Base-by-base conservation (phyloP, 2,329 filamentous ascomycete species). In the Colletotrichum camelliae region DNA sequence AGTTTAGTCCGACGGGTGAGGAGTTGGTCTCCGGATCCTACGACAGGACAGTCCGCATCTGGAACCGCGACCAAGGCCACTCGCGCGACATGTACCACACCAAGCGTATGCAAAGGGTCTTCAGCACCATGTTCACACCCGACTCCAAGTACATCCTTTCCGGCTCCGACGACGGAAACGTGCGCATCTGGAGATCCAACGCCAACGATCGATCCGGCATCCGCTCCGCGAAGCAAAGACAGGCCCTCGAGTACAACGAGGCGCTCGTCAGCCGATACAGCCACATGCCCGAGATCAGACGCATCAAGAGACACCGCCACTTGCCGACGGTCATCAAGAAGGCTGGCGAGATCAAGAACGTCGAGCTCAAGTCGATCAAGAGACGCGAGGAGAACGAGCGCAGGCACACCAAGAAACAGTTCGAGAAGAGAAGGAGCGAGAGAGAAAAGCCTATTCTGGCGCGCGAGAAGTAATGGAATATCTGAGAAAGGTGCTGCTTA, bases 11-110 rank as follows among this genome's bases (percentile, higher is more conserved):
- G 1, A 98, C 97, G 0, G 97, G 97, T 75, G 94, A 98, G 83
- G 96, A 98, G 83, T 91, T 99, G 61, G 95, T 98, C 24, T 95
- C 94, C 16, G 97, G 95, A 7, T 96, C 94, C 1, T 97, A 97
- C 86, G 77, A 95, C 90, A 93, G 96, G 77, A 98, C 95, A 6
- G 89, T 99, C 68, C 92, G 97, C 67, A 87, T 98, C 66, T 98
- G 96, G 94, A 92, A 92, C 82, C 91, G 94, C 72, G 91, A 93
- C 78, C 88, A 93, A 77, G 96, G 96, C 29, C 95, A 97, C 85
- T 96, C 94, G 16, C 91, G 96, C 80, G 97, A 99, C 82, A 93
- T 98, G 65, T 99, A 98, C 86, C 96, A 98, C 87, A 98, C 97
- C 21, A 98, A 98, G 86, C 93, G 97, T 78, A 98, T 98, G 96